A percentile compares a stretch with the other conserved stretches of the same genome.
Conservation (phyloP, 345 rosid species). For the Limnanthes douglasii region DNA sequence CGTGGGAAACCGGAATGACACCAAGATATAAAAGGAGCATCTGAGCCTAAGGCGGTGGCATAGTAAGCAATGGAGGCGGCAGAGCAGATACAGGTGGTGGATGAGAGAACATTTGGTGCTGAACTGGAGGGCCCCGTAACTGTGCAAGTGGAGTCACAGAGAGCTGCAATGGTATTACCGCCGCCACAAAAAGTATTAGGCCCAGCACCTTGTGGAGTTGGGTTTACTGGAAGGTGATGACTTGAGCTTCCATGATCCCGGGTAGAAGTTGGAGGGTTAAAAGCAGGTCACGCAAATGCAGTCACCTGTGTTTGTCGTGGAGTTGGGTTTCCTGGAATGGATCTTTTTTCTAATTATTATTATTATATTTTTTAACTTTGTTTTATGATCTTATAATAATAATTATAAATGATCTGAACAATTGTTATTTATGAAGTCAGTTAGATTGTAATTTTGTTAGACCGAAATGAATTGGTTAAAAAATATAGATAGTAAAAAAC, state of each 20-base stretch:
- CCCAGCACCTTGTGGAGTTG: slow-evolving; percentile 33
- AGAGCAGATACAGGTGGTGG: slow-evolving; percentile 25
- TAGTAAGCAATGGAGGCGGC: slow-evolving; percentile 35
- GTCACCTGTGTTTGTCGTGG: slow-evolving; percentile 40
- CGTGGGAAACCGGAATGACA: too few species aligned
- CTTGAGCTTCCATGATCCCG: slow-evolving; percentile 64
- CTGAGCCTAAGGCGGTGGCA: slow-evolving; percentile 58
- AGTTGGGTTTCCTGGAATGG: too few species aligned
- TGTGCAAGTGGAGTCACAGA: slow-evolving; percentile 69
- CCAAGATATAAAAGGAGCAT: too few species aligned
- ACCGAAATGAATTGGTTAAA: too few species aligned
- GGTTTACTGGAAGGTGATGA: slow-evolving; percentile 36
- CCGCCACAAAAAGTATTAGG: slow-evolving; percentile 34
- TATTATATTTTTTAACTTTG: too few species aligned
- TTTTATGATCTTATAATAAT: too few species aligned
- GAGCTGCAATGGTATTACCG: slow-evolving; percentile 43
- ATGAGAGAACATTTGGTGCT: slow-evolving; percentile 43
- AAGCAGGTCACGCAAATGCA: slow-evolving; percentile 54
- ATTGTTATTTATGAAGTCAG: too few species aligned
- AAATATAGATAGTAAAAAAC: too few species aligned
- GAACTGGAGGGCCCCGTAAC: slow-evolving; percentile 46
- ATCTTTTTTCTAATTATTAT: too few species aligned
- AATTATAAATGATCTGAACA: too few species aligned
- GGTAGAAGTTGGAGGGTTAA: slow-evolving; percentile 50
- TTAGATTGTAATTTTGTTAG: too few species aligned